phyloP scores from a whole-genome alignment of 1,284 basidiomycete genomes.

The Naganishia albida region DNA sequence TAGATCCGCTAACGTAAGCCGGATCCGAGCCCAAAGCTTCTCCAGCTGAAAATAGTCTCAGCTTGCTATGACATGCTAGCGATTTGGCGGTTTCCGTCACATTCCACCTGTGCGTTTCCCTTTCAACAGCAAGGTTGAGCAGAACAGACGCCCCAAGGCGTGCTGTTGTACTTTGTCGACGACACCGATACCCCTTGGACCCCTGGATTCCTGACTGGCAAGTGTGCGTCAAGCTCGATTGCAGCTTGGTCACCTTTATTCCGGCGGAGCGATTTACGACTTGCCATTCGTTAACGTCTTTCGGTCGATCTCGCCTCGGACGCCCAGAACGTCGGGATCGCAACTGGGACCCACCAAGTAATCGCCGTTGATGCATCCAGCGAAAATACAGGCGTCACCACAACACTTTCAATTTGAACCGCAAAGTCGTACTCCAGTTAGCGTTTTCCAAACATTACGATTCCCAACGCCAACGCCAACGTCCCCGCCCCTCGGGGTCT shows the following conservation, averaged over 20 bases:
- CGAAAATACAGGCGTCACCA: constrained; percentile 1
- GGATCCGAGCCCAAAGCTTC: neutral
- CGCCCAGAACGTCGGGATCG: too few relatives aligned
- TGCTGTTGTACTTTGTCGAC: neutral
- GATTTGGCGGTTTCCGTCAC: too few relatives aligned
- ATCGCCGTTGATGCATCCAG: neutral
- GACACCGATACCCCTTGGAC: neutral
- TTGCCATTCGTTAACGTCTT: neutral
- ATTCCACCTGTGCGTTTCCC: neutral
- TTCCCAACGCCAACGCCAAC: constrained; percentile 2
- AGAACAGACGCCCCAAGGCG: constrained; percentile 6
- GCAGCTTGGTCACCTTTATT: neutral
- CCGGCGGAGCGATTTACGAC: constrained; percentile 19
- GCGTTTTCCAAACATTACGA: constrained; percentile 18
- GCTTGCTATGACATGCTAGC: constrained; percentile 15
- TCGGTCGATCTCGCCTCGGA: neutral
- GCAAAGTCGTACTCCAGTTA: neutral
- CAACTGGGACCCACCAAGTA: neutral
- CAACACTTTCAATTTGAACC: neutral
- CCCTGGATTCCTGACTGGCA: neutral
- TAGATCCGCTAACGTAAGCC: constrained; percentile 7
- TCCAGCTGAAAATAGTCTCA: constrained; percentile 19
- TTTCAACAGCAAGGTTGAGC: neutral
- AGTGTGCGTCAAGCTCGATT: constrained; percentile 1
- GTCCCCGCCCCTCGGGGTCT: constrained; percentile 25